Conservation (phyloP, 352 stramenopile genomes). For the Blastocystis sp. region DNA sequence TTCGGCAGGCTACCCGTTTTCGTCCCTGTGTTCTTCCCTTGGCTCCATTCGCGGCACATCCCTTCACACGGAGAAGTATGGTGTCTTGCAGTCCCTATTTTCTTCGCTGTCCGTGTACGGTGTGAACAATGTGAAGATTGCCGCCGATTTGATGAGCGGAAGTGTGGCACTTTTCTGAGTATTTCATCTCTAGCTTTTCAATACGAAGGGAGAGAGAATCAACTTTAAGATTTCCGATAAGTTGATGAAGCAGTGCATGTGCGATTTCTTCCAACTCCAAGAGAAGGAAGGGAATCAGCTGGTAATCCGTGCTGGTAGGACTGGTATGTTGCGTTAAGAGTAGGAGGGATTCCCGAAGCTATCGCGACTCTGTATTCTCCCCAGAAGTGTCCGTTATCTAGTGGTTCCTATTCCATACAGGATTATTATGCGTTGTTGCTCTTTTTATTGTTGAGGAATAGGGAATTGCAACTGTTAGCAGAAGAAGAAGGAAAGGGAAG, state of each 20-base stretch:
- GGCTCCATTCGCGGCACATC: neutral
- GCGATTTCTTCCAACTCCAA: neutral
- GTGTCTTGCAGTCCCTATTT: neutral
- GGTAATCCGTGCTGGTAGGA: neutral
- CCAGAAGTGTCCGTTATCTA: neutral
- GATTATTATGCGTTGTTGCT: neutral
- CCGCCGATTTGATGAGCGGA: neutral
- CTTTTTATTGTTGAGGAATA: neutral
- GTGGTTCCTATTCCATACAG: neutral
- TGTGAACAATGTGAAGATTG: neutral
- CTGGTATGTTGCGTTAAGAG: neutral
- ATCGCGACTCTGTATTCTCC: neutral
- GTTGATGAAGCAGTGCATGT: neutral
- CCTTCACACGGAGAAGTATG: neutral
- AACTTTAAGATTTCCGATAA: neutral
- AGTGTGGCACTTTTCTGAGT: neutral
- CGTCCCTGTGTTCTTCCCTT: neutral
- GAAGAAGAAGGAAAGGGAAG: slow-evolving; percentile 57
- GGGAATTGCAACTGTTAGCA: neutral
- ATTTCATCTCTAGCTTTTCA: neutral
- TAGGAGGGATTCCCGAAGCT: slow-evolving; percentile 43
- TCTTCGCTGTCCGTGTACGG: neutral
- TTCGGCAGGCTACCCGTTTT: neutral
- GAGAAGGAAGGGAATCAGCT: neutral
- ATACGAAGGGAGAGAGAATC: neutral